Conservation (phyloP, 768 basidiomycete species). For the Roridomyces roridus region DNA sequence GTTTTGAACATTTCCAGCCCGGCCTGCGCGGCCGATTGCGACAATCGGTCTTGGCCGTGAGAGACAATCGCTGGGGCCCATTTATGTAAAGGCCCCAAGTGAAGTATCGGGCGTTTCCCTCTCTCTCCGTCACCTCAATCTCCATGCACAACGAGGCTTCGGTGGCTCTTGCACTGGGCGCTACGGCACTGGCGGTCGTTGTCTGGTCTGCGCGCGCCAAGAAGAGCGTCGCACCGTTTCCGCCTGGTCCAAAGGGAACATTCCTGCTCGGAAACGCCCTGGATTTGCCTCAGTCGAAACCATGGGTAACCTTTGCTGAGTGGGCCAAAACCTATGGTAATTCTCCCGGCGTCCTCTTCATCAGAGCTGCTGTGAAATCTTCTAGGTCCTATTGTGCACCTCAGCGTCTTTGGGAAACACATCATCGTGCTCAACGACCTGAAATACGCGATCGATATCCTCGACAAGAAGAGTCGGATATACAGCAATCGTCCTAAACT, state of each 20-base stretch:
- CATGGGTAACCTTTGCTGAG: neutral
- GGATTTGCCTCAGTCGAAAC: neutral
- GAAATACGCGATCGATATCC: slow-evolving; percentile 38
- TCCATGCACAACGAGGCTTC: too few species aligned
- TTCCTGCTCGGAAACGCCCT: neutral
- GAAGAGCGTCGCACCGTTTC: neutral
- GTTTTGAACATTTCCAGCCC: too few species aligned
- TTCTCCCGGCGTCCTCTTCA: too few species aligned
- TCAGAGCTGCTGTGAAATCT: neutral
- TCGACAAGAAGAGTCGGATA: slow-evolving; percentile 46
- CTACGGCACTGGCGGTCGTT: too few species aligned
- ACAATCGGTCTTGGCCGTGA: too few species aligned
- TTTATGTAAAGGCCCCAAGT: too few species aligned
- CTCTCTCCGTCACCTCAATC: too few species aligned
- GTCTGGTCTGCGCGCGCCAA: too few species aligned
- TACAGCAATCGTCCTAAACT: slow-evolving; percentile 48
- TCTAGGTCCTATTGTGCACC: slow-evolving; percentile 1
- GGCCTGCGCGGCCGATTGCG: too few species aligned
- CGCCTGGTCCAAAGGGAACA: neutral
- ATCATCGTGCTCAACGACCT: slow-evolving; percentile 41
- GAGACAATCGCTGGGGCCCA: too few species aligned
- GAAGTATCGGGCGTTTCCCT: too few species aligned
- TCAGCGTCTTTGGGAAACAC: slow-evolving; percentile 41
- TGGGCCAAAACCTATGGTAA: neutral
- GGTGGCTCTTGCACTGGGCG: too few species aligned